Evolutionary conservation across 2,329 filamentous ascomycete species (phyloP), one percentile per base, ranked within the genome.

Genomic region (Nemania sp.): DNA sequence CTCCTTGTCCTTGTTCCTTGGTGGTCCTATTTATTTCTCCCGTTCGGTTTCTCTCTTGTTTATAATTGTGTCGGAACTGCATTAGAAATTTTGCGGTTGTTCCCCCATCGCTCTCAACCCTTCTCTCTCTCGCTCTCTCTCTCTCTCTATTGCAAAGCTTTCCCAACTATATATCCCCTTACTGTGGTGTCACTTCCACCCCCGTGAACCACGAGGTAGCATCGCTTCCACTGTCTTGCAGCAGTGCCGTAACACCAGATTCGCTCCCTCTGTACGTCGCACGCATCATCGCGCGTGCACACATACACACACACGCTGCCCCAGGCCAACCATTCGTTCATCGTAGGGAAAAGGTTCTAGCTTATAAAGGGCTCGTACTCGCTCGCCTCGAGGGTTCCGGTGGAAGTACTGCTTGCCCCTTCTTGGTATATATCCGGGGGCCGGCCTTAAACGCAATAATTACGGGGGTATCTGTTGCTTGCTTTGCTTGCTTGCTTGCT

Each of bases 181-280:
- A 18, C 25, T 34, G 5, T 15, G 5, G 25, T 52, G 18, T 35
- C 20, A 45, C 32, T 47, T 52, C 35, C 54, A 29, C 20, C 15
- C 11, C 47, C 50, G 62, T 60, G 50, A 50, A 20, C 47, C 57
- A 60, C 59, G 13, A 58, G 48, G 53, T 40, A 49, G 40, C 43
- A 40, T 51, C 39, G 10, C 34, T 45, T 45, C 11, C 10, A 6
- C 17, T n/a, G 48, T 35, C 34, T 43, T 57, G 62, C 54, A 39
- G 51, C 56, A 64, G 25, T 29, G 25, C 62, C 62, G 62, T 62
- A 43, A 58, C 62, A 65, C 62, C 13, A 56, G 48, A 52, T 59
- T 39, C 21, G 37, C 35, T 20, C n/a, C 47, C 25, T 64, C 35
- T 65, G 29, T 55, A n/a, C 57, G 54, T 59, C 47, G 18, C 52